Base-by-base conservation (phyloP, 2,329 filamentous ascomycete genomes). In the Sporothrix inflata region DNA sequence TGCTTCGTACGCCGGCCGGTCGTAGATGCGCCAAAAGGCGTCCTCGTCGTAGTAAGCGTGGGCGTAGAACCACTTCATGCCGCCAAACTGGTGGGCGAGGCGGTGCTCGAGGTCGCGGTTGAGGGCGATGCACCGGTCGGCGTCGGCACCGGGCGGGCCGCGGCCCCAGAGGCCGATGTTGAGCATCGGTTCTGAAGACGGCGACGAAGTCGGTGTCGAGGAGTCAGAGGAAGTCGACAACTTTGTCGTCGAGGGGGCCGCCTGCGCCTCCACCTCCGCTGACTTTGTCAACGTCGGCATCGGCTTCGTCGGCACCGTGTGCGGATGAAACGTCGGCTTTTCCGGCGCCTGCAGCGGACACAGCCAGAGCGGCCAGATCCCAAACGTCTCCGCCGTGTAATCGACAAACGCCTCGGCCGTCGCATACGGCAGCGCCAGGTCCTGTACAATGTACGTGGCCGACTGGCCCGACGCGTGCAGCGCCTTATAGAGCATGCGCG, bases 1-100 rank as follows among this genome's bases (percentile, higher is more conserved):
- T 1, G 78, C 82, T 42, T 92, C 86, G 79, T 94, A 93, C 34
- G 72, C 67, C 1, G 71, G 66, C 66, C 88, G 84, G 71, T 84
- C 84, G 79, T 92, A 92, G 69, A 89, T 83, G 45, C 82, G 77
- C 90, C 90, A 92, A 81, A 92, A 94, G 78, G 92, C 88, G 0
- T 86, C 82, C 78, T 92, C 87, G n/a, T 87, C 86, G 80, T 96
- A 96, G 82, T 94, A 97, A 0, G 92, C 91, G 77, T 95, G 92
- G 2, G 93, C 93, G 80, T 97, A 97, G 14, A 97, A 84, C 91
- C 93, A 96, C 83, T 97, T 97, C 83, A 92, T 88, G 2, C 93
- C 94, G 63, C 90, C 90, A 0, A 96, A 86, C 75, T 89, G 85
- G 69, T 53, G 27, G 65, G 84, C 83, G 4, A 94, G 87, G 78